Evolutionary conservation across 805 yeast species (phyloP), one percentile per base, ranked within the genome.

Genomic region (Cyberlindnera xishuangbannaensis): DNA sequence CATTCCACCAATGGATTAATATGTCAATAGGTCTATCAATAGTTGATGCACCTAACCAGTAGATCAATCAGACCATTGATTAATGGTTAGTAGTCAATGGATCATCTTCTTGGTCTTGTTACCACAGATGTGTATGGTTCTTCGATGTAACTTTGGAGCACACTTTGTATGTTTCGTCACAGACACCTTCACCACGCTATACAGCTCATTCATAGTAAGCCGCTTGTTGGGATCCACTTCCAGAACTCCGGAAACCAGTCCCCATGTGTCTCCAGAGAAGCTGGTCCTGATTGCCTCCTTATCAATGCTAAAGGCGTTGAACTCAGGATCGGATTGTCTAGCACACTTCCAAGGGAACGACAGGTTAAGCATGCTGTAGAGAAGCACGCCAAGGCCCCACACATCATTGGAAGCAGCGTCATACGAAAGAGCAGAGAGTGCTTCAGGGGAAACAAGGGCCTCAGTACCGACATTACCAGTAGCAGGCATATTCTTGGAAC

Each of bases 401-500:
- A 84, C 77, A 56, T 90, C 98, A 5, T 78, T 77, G 38, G 78
- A 76, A 39, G 70, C 69, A 1, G 96, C 95, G 22, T 76, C 76
- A 53, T 87, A 87, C 23, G 76, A 74, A 33, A 75, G 69, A 31
- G 75, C 67, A 26, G 65, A 62, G n/a, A 86, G 64, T 39, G 88
- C 67, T 53, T 90, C 97, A 0, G 97, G 97, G 0, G 96, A 88
- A 36, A 87, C 64, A 50, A 90, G 83, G 1, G 95, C 95, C 55
- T 88, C 97, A 2, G 95, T 82, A 6, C 98, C 97, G 8, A 86
- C 94, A 9, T 86, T 69, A 2, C 97, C 97, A 14, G 70, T 67
- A 0, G 95, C 87, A 31, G 65, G 59, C 7, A 76, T 71, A 15
- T 72, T 67, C 29, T 67, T 67, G 6, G 61, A 51, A 21, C 71